Percentiles rank a stretch among this genome's conserved stretches.
Evolutionary conservation across 202 grass and related monocot genomes (phyloP).

Genomic region (Musa balbisiana): DNA sequence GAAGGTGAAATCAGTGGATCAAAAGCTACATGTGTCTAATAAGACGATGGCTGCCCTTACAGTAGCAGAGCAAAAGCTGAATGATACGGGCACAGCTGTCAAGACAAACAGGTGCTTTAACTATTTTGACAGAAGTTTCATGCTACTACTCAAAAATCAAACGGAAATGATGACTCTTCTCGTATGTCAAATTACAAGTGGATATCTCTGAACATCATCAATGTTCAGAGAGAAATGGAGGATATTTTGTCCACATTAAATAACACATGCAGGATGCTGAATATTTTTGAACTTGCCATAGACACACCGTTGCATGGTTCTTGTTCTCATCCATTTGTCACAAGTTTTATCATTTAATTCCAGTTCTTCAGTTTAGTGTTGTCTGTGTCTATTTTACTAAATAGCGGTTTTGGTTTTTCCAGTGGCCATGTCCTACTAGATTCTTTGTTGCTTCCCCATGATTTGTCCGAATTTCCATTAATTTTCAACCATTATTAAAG

Average conservation of each 20-base stretch:
- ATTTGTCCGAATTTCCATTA: background rate
- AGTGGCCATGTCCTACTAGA: background rate
- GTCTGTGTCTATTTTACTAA: background rate
- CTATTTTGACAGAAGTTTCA: background rate
- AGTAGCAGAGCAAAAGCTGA: conserved; percentile 80
- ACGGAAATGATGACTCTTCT: background rate
- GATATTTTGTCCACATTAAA: background rate
- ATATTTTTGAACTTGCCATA: background rate
- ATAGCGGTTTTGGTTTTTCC: background rate
- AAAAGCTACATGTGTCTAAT: conserved; percentile 78
- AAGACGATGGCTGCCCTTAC: conserved; percentile 79
- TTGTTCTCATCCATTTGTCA: background rate
- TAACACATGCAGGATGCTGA: background rate
- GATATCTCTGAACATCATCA: background rate
- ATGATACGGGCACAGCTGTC: conserved; percentile 82
- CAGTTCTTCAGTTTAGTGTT: background rate
- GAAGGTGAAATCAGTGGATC: conserved; percentile 86
- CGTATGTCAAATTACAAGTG: background rate
- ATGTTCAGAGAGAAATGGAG: background rate
- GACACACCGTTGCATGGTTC: no score
- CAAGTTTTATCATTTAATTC: background rate
- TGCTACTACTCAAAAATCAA: background rate
- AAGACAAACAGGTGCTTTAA: conserved; percentile 78
- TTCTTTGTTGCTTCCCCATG: background rate
- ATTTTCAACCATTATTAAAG: background rate